A percentile compares a stretch with the other conserved stretches of the same genome.
Conservation (phyloP, 1,284 basidiomycete species). For the Fomitiporia mediterranea region DNA sequence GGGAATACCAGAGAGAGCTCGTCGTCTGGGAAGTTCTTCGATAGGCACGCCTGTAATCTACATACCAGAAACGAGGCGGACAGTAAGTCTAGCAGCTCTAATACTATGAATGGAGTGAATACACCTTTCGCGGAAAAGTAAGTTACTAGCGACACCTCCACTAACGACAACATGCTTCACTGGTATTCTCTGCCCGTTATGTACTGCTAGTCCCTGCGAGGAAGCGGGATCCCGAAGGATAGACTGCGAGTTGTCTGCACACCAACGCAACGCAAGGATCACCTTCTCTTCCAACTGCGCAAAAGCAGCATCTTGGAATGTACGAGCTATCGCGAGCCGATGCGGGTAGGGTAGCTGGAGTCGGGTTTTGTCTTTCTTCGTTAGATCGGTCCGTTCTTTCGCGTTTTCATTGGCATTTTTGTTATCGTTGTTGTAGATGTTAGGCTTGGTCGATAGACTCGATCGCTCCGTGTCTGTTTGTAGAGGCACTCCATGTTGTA, state of each 20-base stretch:
- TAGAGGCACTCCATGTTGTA: not conserved
- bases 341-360: conserved; percentile 23
- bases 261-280: conserved; percentile 50
- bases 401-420: too few species aligned
- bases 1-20: conserved; percentile 54
- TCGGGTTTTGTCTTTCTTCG: conserved; percentile 30
- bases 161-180: conserved; percentile 70
- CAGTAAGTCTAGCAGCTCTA: not conserved
- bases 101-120: conserved; percentile 19
- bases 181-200: conserved; percentile 31
- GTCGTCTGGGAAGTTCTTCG: conserved; percentile 29
- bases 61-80: not conserved
- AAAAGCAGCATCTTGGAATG: conserved; percentile 71
- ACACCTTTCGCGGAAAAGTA: conserved; percentile 60
- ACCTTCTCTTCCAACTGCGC: conserved; percentile 76
- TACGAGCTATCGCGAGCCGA: conserved; percentile 50
- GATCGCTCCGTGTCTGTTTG: not conserved
- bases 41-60: conserved; percentile 44
- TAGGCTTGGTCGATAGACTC: not conserved
- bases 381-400: too few species aligned
- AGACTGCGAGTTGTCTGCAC: conserved; percentile 24
- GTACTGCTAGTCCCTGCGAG: not conserved
- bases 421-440: too few species aligned
- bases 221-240: not conserved
- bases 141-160: conserved; percentile 89